Percentiles rank a stretch among this genome's conserved stretches.
Evolutionary conservation across 192 early-diverging fungal species (phyloP).

Genomic region (Phlyctochytrium planicorne): DNA sequence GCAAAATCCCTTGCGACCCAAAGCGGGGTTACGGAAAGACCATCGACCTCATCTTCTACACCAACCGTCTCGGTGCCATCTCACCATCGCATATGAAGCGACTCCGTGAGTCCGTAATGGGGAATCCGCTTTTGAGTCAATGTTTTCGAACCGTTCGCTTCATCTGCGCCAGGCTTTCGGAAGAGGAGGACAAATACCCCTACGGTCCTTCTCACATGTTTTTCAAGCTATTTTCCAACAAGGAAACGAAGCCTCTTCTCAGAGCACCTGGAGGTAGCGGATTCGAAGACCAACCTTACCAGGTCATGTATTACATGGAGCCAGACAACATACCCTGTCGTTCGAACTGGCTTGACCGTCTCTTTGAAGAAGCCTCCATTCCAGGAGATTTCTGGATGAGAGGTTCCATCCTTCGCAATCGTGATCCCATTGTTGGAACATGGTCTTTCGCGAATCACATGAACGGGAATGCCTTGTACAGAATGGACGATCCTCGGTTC

Average conservation of each 20-base stretch:
- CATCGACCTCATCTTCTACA: conserved; percentile 37
- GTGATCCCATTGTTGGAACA: conserved; percentile 7
- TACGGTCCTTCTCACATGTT: conserved; percentile 30
- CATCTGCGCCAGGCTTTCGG: conserved; percentile 24
- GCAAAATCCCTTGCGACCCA: conserved; percentile 20
- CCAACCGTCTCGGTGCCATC: conserved; percentile 20
- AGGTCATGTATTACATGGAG: conserved; percentile 41
- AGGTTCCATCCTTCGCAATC: conserved; percentile 33
- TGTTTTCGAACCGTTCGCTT: conserved; percentile 34
- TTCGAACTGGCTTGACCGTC: conserved; percentile 26
- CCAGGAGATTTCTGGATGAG: conserved; percentile 36
- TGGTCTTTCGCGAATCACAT: conserved; percentile 34
- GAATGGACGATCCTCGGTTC: conserved; percentile 23
- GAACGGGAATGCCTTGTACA: conserved; percentile 40
- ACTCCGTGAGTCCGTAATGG: not conserved
- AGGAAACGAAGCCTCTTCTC: not conserved
- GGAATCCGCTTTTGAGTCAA: not conserved
- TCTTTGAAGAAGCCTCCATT: conserved; percentile 30
- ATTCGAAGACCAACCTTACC: not conserved
- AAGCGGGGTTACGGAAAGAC: not conserved
- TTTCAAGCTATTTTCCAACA: conserved; percentile 23
- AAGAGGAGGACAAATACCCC: conserved; percentile 30
- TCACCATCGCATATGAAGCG: not conserved
- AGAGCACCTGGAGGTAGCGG: not conserved
- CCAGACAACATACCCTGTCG: conserved; percentile 34